Evolutionary conservation across 257 asterid species (phyloP).

Genomic region (Penstemon newberryi): DNA sequence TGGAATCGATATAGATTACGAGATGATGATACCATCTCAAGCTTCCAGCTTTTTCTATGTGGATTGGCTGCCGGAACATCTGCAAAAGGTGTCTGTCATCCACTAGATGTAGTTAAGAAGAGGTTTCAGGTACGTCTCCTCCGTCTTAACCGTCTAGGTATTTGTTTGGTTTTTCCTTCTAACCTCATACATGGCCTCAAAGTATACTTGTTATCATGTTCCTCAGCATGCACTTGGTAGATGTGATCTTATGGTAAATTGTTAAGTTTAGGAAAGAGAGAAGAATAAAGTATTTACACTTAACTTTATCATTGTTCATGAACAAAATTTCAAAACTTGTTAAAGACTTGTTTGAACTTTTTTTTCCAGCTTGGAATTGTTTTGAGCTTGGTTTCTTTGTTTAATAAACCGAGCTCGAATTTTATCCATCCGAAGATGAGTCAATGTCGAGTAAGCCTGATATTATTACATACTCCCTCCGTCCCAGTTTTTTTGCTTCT

Average conservation of each 20-base stretch:
- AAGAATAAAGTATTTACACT: too few relatives aligned
- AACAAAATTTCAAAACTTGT: neutral
- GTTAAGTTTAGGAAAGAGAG: neutral
- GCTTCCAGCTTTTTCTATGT: slow-evolving; percentile 78
- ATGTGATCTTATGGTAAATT: neutral
- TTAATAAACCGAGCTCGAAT: too few relatives aligned
- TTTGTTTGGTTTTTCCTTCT: neutral
- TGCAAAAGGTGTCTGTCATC: slow-evolving; percentile 92
- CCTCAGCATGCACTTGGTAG: neutral
- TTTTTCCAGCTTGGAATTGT: too few relatives aligned
- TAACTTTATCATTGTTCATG: neutral
- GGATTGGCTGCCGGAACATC: slow-evolving; percentile 89
- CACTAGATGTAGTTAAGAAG: slow-evolving; percentile 95
- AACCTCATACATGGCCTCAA: neutral
- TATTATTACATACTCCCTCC: too few relatives aligned
- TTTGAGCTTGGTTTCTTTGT: too few relatives aligned
- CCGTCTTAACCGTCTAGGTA: neutral
- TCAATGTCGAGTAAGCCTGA: too few relatives aligned
- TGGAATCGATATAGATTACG: slow-evolving; percentile 57
- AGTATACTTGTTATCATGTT: neutral
- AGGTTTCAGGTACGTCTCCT: slow-evolving; percentile 79
- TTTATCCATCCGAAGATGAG: too few relatives aligned
- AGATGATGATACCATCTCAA: slow-evolving; percentile 48
- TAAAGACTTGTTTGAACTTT: too few relatives aligned
- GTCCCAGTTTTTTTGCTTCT: too few relatives aligned